Percentiles rank a stretch among this genome's conserved stretches.
Conservation (phyloP, 306 rosid species). For the Potentilla sterilis region DNA sequence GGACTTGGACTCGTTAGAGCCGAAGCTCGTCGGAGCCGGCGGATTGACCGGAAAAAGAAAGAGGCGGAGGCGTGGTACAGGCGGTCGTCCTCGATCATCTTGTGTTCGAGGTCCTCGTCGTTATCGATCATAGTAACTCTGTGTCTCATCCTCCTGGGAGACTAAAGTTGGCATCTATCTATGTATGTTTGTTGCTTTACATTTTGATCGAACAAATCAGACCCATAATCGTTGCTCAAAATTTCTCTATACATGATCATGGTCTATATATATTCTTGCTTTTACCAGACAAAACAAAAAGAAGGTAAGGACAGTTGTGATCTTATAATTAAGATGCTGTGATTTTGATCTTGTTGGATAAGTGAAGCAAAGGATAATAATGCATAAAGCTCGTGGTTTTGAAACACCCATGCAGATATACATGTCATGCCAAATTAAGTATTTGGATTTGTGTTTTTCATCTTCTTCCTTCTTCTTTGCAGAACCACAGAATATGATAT, state of each 20-base stretch:
- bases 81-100: conserved; percentile 87
- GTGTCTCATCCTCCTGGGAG: not conserved
- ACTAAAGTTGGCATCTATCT: not conserved
- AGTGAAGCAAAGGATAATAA: not conserved
- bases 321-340: not conserved
- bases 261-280: not conserved
- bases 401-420: not conserved
- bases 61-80: conserved; percentile 54
- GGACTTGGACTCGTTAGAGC: no score
- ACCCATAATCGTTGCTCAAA: not conserved
- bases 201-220: not conserved
- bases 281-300: not conserved
- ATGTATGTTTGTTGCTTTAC: not conserved
- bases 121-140: conserved; percentile 11
- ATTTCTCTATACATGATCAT: not conserved
- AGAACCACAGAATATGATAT: not conserved
- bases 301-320: not conserved
- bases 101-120: conserved; percentile 79
- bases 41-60: conserved; percentile 55
- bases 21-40: conserved; percentile 31
- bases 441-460: not conserved
- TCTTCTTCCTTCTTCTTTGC: not conserved
- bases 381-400: not conserved
- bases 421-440: not conserved
- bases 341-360: not conserved